These are phyloP conservation scores for Pichia rugopelliculosa DNA, from an alignment of 805 yeast genomes.

Conservation along the genomic window DNA sequence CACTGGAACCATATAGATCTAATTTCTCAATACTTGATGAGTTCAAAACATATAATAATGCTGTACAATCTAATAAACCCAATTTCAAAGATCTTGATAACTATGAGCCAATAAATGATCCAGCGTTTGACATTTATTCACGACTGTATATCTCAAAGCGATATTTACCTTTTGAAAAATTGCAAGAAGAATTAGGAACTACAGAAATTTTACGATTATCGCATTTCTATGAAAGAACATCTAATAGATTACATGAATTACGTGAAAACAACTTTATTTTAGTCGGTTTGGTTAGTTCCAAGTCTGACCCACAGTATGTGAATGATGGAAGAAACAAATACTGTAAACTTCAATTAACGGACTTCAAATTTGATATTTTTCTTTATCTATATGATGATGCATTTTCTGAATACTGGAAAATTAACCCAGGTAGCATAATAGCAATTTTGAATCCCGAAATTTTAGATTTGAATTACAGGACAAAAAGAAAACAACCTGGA, in stretches of 20 bases:
- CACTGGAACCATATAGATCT: neutral
- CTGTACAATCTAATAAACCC: neutral
- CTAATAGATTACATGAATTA: slow-evolving; percentile 68
- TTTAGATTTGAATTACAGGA: slow-evolving; percentile 24
- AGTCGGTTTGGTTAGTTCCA: slow-evolving; percentile 58
- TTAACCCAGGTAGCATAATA: slow-evolving; percentile 66
- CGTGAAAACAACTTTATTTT: slow-evolving; percentile 70
- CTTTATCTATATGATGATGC: slow-evolving; percentile 61
- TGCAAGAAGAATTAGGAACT: slow-evolving; percentile 36
- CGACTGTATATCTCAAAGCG: slow-evolving; percentile 37
- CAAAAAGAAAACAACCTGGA: neutral
- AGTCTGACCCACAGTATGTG: slow-evolving; percentile 46
- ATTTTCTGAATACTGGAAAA: slow-evolving; percentile 63
- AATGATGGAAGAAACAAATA: slow-evolving; percentile 40
- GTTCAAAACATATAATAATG: neutral
- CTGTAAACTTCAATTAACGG: slow-evolving; percentile 57
- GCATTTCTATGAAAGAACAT: slow-evolving; percentile 58
- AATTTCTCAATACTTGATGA: neutral
- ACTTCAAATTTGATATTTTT: slow-evolving; percentile 50
- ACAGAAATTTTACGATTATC: slow-evolving; percentile 51
- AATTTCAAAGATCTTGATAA: neutral
- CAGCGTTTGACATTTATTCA: slow-evolving; percentile 34
- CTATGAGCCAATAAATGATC: slow-evolving; percentile 2
- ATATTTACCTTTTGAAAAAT: slow-evolving; percentile 33
- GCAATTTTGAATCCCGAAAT: slow-evolving; percentile 71